Evolutionary conservation across 2,329 filamentous ascomycete species (phyloP), one percentile per base, ranked within the genome.

Genomic region (Colletotrichum siamense): DNA sequence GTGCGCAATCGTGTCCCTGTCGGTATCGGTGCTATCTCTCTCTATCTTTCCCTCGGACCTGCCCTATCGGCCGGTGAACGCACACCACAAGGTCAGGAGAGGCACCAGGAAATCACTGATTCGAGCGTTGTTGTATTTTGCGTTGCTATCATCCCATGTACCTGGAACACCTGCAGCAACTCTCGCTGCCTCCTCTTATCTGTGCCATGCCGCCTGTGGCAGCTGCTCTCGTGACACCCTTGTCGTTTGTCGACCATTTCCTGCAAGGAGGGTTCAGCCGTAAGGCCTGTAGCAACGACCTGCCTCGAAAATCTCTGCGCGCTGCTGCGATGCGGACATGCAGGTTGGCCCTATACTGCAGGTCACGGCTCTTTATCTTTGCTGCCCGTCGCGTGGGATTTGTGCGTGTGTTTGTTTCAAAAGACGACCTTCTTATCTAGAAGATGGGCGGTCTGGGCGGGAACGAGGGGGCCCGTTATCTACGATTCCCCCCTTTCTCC

Each of bases 1-100:
- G 63, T 69, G 74, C 74, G 64, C 74, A 76, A 76, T 76, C 74
- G 61, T 69, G 26, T 66, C 74, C 74, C 74, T 76, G 74, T 76
- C 73, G 57, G 63, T 67, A 68, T 73, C 63, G 44, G 57, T 73
- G 59, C 65, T 74, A 70, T 52, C 44, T 73, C 22, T 63, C 75
- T 63, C 75, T 70, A 67, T 62, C 71, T 71, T 75, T 64, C 30
- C 71, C 66, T 75, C 62, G 75, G 75, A 77, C 71, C 71, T 77
- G 66, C 75, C 75, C 49, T 66, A 75, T 75, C 71, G 18, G 72
- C 63, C 49, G 26, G 26, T 30, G 30, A 65, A 24, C 15, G 44
- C 16, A 63, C 34, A 24, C 18, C 24, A 44, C 32, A 26, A 32
- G 6, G 59, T 34, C 34, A 32, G 26, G 15, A 49, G 39, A 63